Percentiles rank a stretch among this genome's conserved stretches.
These are phyloP conservation scores for Chloroidium sp. DNA, from an alignment of 163 green algal genomes.

Conservation along the genomic window DNA sequence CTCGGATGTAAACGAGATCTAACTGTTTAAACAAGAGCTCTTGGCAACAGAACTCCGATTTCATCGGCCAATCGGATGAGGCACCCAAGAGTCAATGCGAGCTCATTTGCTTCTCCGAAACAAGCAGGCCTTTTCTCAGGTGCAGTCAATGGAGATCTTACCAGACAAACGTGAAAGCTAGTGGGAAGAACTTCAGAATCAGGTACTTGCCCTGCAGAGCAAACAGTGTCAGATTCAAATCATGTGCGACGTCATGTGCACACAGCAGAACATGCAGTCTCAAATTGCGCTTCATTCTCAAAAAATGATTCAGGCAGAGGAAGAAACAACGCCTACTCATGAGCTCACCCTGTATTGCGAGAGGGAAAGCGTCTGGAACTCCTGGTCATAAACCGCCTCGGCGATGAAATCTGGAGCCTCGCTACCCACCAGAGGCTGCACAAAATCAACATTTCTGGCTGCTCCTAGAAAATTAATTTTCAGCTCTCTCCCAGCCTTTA, in stretches of 20 bases:
- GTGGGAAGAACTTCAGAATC: constrained; percentile 85
- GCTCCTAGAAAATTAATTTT: no score
- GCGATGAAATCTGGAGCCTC: constrained; percentile 78
- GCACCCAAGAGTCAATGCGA: no score
- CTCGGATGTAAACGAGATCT: no score
- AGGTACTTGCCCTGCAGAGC: constrained; percentile 67
- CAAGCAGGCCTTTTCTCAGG: no score
- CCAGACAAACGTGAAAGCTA: constrained; percentile 91
- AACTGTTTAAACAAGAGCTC: no score
- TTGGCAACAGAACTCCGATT: no score
- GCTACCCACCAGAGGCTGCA: constrained; percentile 51
- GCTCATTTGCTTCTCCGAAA: no score
- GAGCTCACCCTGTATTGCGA: constrained; percentile 60
- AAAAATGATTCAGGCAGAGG: not conserved
- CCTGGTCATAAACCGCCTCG: constrained; percentile 70
- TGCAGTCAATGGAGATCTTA: not conserved
- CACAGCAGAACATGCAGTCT: not conserved
- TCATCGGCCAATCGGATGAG: no score
- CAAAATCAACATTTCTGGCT: no score
- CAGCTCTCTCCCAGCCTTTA: no score
- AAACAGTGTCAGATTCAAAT: not conserved
- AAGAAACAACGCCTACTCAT: not conserved
- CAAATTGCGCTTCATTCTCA: not conserved
- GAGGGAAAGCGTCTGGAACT: constrained; percentile 81
- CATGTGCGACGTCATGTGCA: not conserved